Conservation (phyloP, 2,329 filamentous ascomycete species). For the Trichoderma oligosporum region DNA sequence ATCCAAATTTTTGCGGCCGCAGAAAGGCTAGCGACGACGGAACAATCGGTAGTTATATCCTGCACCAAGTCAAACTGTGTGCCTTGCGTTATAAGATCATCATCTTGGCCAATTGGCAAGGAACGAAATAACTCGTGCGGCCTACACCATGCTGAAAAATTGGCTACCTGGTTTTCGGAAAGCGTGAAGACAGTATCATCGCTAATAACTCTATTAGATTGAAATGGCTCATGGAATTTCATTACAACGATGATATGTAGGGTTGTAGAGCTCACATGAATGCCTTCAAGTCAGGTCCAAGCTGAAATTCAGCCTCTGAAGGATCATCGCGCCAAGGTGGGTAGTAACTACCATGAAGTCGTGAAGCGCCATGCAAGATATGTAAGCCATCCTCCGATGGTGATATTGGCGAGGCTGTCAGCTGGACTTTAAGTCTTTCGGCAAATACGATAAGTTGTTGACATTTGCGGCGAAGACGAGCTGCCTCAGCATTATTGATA, state of each 20-base stretch:
- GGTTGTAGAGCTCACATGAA: constrained; percentile 56
- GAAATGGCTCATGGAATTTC: neutral
- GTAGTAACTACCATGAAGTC: constrained; percentile 77
- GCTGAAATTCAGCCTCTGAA: constrained; percentile 56
- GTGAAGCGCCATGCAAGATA: constrained; percentile 72
- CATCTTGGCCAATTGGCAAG: neutral
- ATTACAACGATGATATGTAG: neutral
- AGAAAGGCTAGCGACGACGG: constrained; percentile 91
- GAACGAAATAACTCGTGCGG: constrained; percentile 59
- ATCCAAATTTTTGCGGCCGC: constrained; percentile 68
- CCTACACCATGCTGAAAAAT: constrained; percentile 82
- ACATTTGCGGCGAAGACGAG: constrained; percentile 64
- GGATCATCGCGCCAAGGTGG: constrained; percentile 76
- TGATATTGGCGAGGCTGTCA: constrained; percentile 10
- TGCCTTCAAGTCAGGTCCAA: constrained; percentile 43
- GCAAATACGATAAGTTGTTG: constrained; percentile 66
- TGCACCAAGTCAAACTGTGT: constrained; percentile 79
- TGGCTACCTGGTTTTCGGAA: constrained; percentile 67
- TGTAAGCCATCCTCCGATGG: neutral
- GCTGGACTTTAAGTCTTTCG: constrained; percentile 64
- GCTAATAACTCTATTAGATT: constrained; percentile 40
- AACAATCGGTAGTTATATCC: constrained; percentile 93
- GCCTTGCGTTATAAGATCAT: constrained; percentile 53
- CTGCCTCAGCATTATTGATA: constrained; percentile 58
- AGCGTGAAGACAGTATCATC: constrained; percentile 68